These are phyloP conservation scores for Curvularia verruculosa DNA, from an alignment of 2,329 filamentous ascomycete species.

Conservation along the genomic window DNA sequence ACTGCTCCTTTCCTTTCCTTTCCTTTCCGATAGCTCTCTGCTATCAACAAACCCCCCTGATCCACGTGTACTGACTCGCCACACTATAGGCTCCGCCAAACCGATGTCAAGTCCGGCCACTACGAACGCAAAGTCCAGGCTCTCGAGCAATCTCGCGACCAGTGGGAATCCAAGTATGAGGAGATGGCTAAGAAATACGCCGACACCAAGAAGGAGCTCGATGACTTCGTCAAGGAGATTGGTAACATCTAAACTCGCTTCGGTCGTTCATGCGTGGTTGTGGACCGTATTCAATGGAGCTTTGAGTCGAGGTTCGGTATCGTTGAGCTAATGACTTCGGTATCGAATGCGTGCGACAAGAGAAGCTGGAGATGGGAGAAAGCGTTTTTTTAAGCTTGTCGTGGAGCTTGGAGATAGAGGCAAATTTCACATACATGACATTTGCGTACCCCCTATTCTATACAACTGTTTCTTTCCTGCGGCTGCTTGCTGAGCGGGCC, in stretches of 20 bases:
- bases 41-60: constrained; percentile 6
- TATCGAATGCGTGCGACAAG: neutral
- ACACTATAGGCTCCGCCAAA: constrained; percentile 82
- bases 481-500: constrained; percentile 33
- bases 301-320: constrained; percentile 12
- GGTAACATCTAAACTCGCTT: constrained; percentile 76
- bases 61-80: constrained; percentile 28
- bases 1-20: constrained; percentile 22
- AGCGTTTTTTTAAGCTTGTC: constrained; percentile 14
- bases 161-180: constrained; percentile 98
- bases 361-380: constrained; percentile 11
- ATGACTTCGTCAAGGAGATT: constrained; percentile 89
- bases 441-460: constrained; percentile 27
- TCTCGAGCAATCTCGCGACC: constrained; percentile 86
- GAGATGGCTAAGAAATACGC: constrained; percentile 93
- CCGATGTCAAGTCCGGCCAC: constrained; percentile 98
- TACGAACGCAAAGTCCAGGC: constrained; percentile 99
- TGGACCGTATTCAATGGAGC: constrained; percentile 35
- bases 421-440: constrained; percentile 25
- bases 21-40: neutral
- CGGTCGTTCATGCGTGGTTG: constrained; percentile 37
- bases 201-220: constrained; percentile 83
- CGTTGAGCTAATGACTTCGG: neutral
- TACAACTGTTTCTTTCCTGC: constrained; percentile 37
- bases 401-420: constrained; percentile 17